Conservation (phyloP, 2,329 filamentous ascomycete species). For the Fusarium sp. region DNA sequence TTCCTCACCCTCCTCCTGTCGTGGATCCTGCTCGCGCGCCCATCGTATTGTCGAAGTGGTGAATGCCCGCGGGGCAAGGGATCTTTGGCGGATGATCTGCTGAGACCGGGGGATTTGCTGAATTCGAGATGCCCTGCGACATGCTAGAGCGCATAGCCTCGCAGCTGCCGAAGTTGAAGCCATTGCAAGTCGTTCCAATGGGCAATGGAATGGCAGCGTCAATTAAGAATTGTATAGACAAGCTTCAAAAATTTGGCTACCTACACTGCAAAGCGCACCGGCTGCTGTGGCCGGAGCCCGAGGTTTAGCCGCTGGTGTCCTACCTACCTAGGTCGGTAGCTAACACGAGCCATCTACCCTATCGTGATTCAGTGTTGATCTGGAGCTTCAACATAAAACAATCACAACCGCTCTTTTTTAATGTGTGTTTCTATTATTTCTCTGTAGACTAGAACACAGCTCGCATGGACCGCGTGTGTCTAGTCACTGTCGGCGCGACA, state of each 20-base stretch:
- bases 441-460: slow-evolving; percentile 12
- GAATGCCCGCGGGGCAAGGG: slow-evolving; percentile 45
- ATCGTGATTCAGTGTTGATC: not conserved
- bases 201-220: slow-evolving; percentile 43
- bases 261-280: slow-evolving; percentile 25
- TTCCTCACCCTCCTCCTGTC: slow-evolving; percentile 35
- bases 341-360: slow-evolving; percentile 28
- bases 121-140: slow-evolving; percentile 46
- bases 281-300: slow-evolving; percentile 29
- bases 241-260: slow-evolving; percentile 50
- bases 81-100: slow-evolving; percentile 41
- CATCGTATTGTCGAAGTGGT: slow-evolving; percentile 48
- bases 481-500: slow-evolving; percentile 93
- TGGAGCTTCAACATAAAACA: not conserved
- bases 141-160: slow-evolving; percentile 52
- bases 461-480: slow-evolving; percentile 62
- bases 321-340: not conserved
- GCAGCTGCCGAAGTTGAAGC: slow-evolving; percentile 53
- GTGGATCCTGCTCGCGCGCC: slow-evolving; percentile 38
- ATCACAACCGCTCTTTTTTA: not conserved
- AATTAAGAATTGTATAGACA: slow-evolving; percentile 32
- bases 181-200: slow-evolving; percentile 48
- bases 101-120: slow-evolving; percentile 40
- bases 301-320: slow-evolving; percentile 40
- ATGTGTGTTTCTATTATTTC: not conserved